These are phyloP conservation scores for Emericellopsis terricola DNA, from an alignment of 495 filamentous ascomycete species.

Conservation along the genomic window DNA sequence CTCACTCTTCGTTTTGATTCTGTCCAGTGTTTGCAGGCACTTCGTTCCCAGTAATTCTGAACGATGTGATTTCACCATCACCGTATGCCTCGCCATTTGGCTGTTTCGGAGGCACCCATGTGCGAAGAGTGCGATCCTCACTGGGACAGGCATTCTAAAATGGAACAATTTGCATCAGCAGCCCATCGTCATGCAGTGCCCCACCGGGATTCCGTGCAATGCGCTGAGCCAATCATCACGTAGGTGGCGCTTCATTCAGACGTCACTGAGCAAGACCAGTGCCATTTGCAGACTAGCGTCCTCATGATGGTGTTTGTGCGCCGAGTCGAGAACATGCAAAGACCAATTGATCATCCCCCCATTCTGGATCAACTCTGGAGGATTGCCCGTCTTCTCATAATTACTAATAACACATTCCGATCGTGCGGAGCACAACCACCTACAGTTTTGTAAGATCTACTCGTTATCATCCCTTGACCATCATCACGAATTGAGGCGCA, in stretches of 20 bases:
- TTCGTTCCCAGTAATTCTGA: background rate
- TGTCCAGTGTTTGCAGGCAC: background rate
- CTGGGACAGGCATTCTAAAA: background rate
- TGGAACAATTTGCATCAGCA: background rate
- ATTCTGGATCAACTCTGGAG: background rate
- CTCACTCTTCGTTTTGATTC: background rate
- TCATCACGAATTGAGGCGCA: no score
- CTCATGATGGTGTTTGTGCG: background rate
- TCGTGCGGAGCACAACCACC: no score
- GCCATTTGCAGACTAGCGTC: background rate
- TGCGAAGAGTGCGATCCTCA: background rate
- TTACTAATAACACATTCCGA: no score
- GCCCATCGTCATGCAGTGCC: background rate
- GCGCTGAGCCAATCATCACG: slow-evolving; percentile 1
- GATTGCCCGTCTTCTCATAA: no score
- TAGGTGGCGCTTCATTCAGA: slow-evolving; percentile 1
- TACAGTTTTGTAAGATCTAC: no score
- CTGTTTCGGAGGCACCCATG: no score
- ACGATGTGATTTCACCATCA: no score
- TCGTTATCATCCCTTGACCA: no score
- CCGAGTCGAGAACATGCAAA: background rate
- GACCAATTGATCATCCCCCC: background rate
- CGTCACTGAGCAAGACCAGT: slow-evolving; percentile 1
- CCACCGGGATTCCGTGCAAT: background rate
- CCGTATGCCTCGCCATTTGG: no score